Percentiles rank a stretch among this genome's conserved stretches.
These are phyloP conservation scores for Isatis lusitanica DNA, from an alignment of 441 rosid species.

Conservation along the genomic window DNA sequence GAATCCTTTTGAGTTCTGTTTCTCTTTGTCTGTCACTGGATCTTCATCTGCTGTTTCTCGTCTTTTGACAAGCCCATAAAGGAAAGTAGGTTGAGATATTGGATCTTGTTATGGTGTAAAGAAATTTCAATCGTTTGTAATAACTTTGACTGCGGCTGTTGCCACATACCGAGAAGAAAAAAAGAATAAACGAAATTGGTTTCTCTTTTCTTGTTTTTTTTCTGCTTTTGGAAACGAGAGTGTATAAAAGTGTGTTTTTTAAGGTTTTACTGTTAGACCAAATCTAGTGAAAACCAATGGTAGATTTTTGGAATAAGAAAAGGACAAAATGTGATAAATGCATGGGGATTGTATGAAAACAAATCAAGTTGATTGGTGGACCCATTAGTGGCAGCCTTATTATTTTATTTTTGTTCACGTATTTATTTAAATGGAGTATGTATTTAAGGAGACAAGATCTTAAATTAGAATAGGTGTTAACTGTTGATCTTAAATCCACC, in stretches of 20 bases:
- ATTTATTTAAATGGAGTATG: neutral
- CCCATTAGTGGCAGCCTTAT: neutral
- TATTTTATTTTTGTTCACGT: neutral
- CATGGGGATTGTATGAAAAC: constrained; percentile 24
- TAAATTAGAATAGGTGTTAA: neutral
- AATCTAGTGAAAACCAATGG: constrained; percentile 9
- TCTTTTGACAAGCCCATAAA: constrained; percentile 1
- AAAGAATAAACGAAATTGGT: neutral
- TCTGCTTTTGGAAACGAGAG: neutral
- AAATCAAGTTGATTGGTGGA: constrained; percentile 18
- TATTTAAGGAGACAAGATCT: neutral
- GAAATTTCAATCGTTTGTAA: constrained; percentile 9
- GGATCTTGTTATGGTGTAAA: constrained; percentile 9
- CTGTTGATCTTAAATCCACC: too few relatives aligned
- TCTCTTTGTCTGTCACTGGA: constrained; percentile 8
- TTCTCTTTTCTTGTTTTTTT: neutral
- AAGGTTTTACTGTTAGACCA: constrained; percentile 10
- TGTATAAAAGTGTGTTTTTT: neutral
- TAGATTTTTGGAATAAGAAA: neutral
- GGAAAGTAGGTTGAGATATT: constrained; percentile 15
- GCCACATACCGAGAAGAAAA: neutral
- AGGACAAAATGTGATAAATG: neutral
- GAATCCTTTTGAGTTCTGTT: constrained; percentile 6
- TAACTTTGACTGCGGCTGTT: neutral
- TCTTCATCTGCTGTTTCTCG: neutral